Evolutionary conservation across 495 filamentous ascomycete species (phyloP).

Genomic region (Coniosporium apollinis): DNA sequence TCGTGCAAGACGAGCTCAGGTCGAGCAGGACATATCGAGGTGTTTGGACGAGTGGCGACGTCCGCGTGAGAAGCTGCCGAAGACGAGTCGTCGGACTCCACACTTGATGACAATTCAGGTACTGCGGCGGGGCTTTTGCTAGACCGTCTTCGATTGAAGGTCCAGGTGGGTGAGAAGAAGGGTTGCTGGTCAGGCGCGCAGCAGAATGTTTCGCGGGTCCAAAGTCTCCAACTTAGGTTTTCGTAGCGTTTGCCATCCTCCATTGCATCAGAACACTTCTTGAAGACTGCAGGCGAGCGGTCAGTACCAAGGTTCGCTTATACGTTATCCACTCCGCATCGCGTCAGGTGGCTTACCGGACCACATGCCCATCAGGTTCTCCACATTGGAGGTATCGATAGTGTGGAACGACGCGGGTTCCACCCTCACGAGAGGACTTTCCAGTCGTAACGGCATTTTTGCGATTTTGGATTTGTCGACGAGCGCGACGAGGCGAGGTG

Average conservation of each 20-base stretch:
- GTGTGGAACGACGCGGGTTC: constrained; percentile 47
- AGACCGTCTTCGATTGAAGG: constrained; percentile 21
- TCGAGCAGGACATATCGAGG: constrained; percentile 18
- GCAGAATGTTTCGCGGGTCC: constrained; percentile 93
- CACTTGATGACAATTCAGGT: constrained; percentile 78
- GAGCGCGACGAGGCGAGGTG: too few species aligned
- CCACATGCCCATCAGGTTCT: constrained; percentile 96
- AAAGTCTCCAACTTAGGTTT: constrained; percentile 90
- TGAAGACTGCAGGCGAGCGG: constrained; percentile 51
- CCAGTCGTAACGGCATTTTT: constrained; percentile 22
- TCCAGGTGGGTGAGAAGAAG: constrained; percentile 28
- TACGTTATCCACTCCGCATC: constrained; percentile 1
- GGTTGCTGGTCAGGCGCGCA: constrained; percentile 49
- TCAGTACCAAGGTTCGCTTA: constrained; percentile 2
- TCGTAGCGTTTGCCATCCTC: constrained; percentile 85
- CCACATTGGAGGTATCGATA: constrained; percentile 79
- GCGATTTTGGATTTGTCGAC: too few species aligned
- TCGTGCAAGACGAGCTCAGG: constrained; percentile 40
- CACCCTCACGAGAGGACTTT: constrained; percentile 18
- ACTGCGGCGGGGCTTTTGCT: constrained; percentile 22
- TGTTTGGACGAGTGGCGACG: not conserved
- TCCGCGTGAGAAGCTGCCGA: not conserved
- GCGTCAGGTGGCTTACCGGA: constrained; percentile 51
- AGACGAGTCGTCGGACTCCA: constrained; percentile 59
- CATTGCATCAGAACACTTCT: constrained; percentile 84